Percentiles rank a stretch among this genome's conserved stretches.
These are phyloP conservation scores for Leucocoprinus leucothites DNA, from an alignment of 768 basidiomycete genomes.

Conservation along the genomic window DNA sequence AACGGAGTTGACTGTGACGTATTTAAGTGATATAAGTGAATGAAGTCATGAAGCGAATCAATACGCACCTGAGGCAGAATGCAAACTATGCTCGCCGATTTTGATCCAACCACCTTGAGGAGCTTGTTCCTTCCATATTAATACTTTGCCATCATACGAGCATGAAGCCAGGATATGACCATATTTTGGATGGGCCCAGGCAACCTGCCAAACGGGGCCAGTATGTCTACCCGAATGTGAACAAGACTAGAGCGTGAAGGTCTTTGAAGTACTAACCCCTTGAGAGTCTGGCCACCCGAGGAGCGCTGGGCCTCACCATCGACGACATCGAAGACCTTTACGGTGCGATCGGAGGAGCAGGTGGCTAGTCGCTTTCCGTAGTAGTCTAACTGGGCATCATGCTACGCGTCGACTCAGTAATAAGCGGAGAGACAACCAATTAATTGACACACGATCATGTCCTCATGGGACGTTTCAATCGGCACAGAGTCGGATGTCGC, in stretches of 20 bases:
- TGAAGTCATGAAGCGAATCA: neutral
- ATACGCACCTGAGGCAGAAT: conserved; percentile 86
- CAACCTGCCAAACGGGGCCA: conserved; percentile 96
- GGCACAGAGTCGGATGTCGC: conserved; percentile 68
- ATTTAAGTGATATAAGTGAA: neutral
- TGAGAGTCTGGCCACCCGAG: conserved; percentile 65
- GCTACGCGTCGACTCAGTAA: conserved; percentile 56
- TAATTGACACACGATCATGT: conserved; percentile 91
- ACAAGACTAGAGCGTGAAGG: neutral
- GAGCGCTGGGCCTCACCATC: conserved; percentile 77
- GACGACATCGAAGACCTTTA: conserved; percentile 93
- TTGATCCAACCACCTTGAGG: conserved; percentile 80
- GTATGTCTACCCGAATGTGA: conserved; percentile 64
- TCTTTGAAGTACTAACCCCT: conserved; percentile 52
- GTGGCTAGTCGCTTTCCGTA: conserved; percentile 96
- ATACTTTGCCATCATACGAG: conserved; percentile 96
- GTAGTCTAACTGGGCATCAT: conserved; percentile 98
- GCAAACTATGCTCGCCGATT: conserved; percentile 93
- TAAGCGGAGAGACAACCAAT: too few species aligned
- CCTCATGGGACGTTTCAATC: conserved; percentile 95
- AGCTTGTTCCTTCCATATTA: conserved; percentile 95
- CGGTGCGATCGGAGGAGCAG: conserved; percentile 92
- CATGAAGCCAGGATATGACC: conserved; percentile 97
- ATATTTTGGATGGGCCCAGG: conserved; percentile 98
- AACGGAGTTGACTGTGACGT: conserved; percentile 81